A percentile compares a stretch with the other conserved stretches of the same genome.
phyloP scores from a whole-genome alignment of 2,329 filamentous ascomycete genomes.

The Moelleriella libera region DNA sequence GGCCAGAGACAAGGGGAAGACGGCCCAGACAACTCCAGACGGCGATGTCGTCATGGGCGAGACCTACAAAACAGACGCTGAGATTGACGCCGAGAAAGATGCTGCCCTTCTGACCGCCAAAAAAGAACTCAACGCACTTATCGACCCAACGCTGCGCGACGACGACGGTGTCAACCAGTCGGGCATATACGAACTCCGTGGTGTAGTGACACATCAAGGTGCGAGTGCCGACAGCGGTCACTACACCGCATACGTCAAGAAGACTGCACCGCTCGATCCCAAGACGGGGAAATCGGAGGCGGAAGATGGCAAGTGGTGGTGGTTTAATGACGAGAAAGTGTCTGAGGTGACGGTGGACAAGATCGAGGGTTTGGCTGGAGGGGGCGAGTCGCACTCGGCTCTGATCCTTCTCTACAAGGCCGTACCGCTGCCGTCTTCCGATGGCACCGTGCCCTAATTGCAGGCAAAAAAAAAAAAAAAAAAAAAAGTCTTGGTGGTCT shows the following conservation, averaged over 20 bases:
- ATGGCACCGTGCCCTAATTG: slow-evolving; percentile 22
- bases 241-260: slow-evolving; percentile 97
- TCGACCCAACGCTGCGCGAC: slow-evolving; percentile 57
- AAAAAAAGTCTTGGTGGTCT: neutral
- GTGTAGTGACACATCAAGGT: slow-evolving; percentile 91
- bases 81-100: slow-evolving; percentile 75
- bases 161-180: slow-evolving; percentile 86
- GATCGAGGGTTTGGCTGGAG: slow-evolving; percentile 79
- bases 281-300: slow-evolving; percentile 63
- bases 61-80: slow-evolving; percentile 83
- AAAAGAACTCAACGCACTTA: slow-evolving; percentile 71
- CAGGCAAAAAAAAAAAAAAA: neutral
- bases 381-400: slow-evolving; percentile 75
- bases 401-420: slow-evolving; percentile 69
- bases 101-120: slow-evolving; percentile 65
- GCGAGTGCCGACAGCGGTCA: slow-evolving; percentile 94
- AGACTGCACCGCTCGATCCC: slow-evolving; percentile 58
- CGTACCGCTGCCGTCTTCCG: slow-evolving; percentile 49
- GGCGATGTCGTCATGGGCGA: slow-evolving; percentile 63
- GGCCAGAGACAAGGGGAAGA: slow-evolving; percentile 29
- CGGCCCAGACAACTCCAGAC: slow-evolving; percentile 26
- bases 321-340: slow-evolving; percentile 99
- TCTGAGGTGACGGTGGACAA: slow-evolving; percentile 83
- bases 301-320: slow-evolving; percentile 97
- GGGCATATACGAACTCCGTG: slow-evolving; percentile 86